Evolutionary conservation across 2,329 filamentous ascomycete species (phyloP).

Genomic region (Fusarium sp.): DNA sequence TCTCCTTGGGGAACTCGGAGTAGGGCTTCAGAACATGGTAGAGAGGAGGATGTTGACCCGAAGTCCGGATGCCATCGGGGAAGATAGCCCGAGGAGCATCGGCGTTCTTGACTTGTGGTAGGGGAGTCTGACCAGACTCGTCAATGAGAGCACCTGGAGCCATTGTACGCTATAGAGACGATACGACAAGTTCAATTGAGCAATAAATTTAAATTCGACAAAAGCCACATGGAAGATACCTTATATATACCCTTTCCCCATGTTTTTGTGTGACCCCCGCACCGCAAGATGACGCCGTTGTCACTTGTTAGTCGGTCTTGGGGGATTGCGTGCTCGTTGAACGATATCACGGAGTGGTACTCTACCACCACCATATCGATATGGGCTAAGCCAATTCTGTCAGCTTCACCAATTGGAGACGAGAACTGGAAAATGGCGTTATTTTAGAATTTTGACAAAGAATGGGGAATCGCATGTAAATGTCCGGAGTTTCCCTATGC

Average conservation of each 20-base stretch:
- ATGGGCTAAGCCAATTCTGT: slow-evolving; percentile 5
- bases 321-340: slow-evolving; percentile 44
- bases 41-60: slow-evolving; percentile 78
- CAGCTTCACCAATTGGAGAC: slow-evolving; percentile 14
- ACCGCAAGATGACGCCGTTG: slow-evolving; percentile 37
- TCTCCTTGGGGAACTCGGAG: slow-evolving; percentile 75
- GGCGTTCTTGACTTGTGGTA: slow-evolving; percentile 40
- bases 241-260: slow-evolving; percentile 27
- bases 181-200: slow-evolving; percentile 8
- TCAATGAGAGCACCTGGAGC: slow-evolving; percentile 44
- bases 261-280: slow-evolving; percentile 37
- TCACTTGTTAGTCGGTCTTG: slow-evolving; percentile 12
- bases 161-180: slow-evolving; percentile 26
- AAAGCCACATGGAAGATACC: not conserved
- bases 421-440: slow-evolving; percentile 24
- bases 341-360: slow-evolving; percentile 45
- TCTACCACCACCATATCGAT: slow-evolving; percentile 27
- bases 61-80: slow-evolving; percentile 62
- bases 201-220: not conserved
- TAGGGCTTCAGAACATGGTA: slow-evolving; percentile 74
- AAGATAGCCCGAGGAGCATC: slow-evolving; percentile 50
- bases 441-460: slow-evolving; percentile 7
- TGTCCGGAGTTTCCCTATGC: not conserved
- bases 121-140: slow-evolving; percentile 23
- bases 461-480: slow-evolving; percentile 4